These are phyloP conservation scores for Scalesia atractyloides DNA, from an alignment of 129 eudicot species.

Conservation along the genomic window DNA sequence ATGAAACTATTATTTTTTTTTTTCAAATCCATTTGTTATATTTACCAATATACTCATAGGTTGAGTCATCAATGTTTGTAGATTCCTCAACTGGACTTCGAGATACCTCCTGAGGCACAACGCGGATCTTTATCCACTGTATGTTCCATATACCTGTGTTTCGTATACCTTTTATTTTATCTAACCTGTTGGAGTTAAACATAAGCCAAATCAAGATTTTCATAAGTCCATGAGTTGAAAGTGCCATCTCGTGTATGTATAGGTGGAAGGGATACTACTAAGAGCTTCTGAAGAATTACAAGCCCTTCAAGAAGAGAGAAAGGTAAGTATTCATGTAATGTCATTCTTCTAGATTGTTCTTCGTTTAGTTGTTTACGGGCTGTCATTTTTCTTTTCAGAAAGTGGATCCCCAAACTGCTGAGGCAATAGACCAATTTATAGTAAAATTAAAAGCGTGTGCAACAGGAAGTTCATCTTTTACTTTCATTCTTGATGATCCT, in stretches of 20 bases:
- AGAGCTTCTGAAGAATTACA: slow-evolving; percentile 75
- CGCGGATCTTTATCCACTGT: slow-evolving; percentile 90
- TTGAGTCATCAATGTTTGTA: slow-evolving; percentile 31
- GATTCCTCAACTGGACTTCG: slow-evolving; percentile 91
- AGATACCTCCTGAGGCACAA: slow-evolving; percentile 95
- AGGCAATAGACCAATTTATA: slow-evolving; percentile 62
- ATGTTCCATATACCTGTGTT: slow-evolving; percentile 19
- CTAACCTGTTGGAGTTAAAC: not conserved
- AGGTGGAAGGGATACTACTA: slow-evolving; percentile 85
- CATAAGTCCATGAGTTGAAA: slow-evolving; percentile 5
- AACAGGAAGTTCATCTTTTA: slow-evolving; percentile 46
- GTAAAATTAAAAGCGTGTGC: slow-evolving; percentile 64
- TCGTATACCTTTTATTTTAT: not conserved
- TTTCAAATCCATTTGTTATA: not conserved
- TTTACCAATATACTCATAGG: not conserved
- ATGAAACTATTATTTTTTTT: not conserved
- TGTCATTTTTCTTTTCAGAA: slow-evolving; percentile 41
- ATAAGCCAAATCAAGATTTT: not conserved
- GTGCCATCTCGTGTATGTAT: not conserved
- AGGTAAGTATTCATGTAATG: slow-evolving; percentile 38
- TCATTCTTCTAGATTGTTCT: not conserved
- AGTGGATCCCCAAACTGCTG: slow-evolving; percentile 73
- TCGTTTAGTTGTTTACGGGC: not conserved
- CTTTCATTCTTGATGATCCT: slow-evolving; percentile 71
- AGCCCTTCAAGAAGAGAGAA: slow-evolving; percentile 87